Conservation (phyloP, 140 eudicot species). For the Bidens hawaiensis region DNA sequence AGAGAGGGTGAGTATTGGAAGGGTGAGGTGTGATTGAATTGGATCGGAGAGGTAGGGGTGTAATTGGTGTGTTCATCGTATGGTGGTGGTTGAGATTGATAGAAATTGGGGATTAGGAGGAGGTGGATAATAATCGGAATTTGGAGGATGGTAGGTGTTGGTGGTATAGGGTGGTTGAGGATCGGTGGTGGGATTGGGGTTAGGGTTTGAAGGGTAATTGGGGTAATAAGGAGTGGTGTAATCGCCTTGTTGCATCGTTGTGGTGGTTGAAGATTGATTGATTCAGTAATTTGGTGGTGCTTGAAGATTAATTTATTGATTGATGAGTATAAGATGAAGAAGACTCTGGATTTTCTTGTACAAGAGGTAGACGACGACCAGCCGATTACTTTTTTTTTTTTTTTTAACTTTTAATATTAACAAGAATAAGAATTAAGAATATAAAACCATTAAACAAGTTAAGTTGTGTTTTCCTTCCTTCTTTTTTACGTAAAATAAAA, state of each 20-base stretch:
- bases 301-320: neutral
- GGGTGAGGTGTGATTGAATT: slow-evolving; percentile 14
- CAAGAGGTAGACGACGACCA: neutral
- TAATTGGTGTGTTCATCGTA: slow-evolving; percentile 33
- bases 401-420: no score
- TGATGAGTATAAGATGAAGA: neutral
- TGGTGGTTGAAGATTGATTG: neutral
- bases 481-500: no score
- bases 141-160: slow-evolving; percentile 62
- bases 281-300: neutral
- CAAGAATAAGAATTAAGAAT: no score
- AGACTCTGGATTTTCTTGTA: neutral
- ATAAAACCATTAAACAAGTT: no score
- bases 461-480: no score
- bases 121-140: slow-evolving; percentile 38
- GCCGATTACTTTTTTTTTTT: no score
- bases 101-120: slow-evolving; percentile 43
- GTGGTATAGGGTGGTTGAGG: slow-evolving; percentile 24
- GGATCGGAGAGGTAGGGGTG: slow-evolving; percentile 23
- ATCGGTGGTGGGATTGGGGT: slow-evolving; percentile 43
- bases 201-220: slow-evolving; percentile 42
- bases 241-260: slow-evolving; percentile 54
- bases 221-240: slow-evolving; percentile 34
- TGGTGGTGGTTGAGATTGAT: slow-evolving; percentile 35
- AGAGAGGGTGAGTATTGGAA: slow-evolving; percentile 1